Base-by-base conservation (phyloP, 768 basidiomycete species). In the Trichaptum fuscoviolaceum region DNA sequence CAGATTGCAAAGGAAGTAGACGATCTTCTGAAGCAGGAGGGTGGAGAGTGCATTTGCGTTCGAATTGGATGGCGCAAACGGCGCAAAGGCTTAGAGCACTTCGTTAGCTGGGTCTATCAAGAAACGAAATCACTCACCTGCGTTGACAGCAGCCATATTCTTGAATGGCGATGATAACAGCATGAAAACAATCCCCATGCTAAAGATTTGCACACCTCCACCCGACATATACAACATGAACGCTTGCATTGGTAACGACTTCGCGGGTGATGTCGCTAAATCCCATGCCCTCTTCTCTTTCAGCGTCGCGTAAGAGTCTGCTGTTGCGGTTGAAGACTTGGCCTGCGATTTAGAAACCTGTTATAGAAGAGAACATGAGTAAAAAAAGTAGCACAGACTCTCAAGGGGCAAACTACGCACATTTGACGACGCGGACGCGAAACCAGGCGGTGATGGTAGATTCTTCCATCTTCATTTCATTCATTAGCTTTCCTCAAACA, bases 191-290 rank as follows among this genome's bases (percentile, higher is more conserved):
- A 95, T 96, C 35, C 96, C 95, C 82, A 98, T 93, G 78, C 94
- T 96, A 77, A 98, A 97, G 58, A 98, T 90, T 77, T 98, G 96
- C 17, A 98, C 91, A 63, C 94, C 93, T 15, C 93, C 90, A 36
- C 96, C 96, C 24, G 95, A 96, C 92, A 98, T 96, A 85, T 98
- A 98, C 35, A 98, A 83, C 96, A 98, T 98, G 79, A 98, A 91
- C 5, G 90, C 94, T 73, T 98, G 95, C 96, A 97, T 97, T 3
- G 95, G 95, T 27, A 98, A 83, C 17, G 88, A 87, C 77, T 98
- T 97, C 35, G 92, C 93, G 0, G 95, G 95, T 3, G 85, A 80
- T 62, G 89, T 84, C 52, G 93, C 93, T 57, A 92, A 81, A 68
- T 94, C 92, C 91, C 93, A 93, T 58, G 93, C 93, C 27, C 92